Evolutionary conservation across 1,139 yeast species (phyloP).

Genomic region (Eremothecium sinecaudum): DNA sequence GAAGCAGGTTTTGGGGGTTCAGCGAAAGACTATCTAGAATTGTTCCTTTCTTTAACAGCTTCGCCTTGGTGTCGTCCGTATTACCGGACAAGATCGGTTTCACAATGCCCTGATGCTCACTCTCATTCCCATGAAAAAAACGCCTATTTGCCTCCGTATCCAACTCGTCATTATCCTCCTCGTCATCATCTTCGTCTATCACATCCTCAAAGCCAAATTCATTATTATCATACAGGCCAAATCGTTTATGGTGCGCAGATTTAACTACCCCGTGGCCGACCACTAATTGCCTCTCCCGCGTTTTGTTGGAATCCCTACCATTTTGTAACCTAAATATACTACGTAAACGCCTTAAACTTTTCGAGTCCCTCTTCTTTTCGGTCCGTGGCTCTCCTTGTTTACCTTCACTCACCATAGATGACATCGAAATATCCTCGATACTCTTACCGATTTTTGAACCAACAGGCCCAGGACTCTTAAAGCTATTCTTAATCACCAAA

Average conservation of each 20-base stretch:
- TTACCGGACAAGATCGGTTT: background rate
- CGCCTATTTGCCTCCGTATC: conserved; percentile 10
- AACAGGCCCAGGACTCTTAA: background rate
- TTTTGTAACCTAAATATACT: conserved; percentile 1
- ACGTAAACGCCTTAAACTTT: background rate
- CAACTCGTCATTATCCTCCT: conserved; percentile 13
- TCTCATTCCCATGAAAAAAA: conserved; percentile 1
- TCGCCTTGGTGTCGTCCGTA: conserved; percentile 5
- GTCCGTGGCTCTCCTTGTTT: background rate
- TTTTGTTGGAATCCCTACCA: background rate
- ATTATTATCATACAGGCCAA: conserved; percentile 1
- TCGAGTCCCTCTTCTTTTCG: background rate
- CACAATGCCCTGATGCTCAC: background rate
- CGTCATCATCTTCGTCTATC: conserved; percentile 20
- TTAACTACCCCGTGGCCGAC: background rate
- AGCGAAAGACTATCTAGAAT: conserved; percentile 9
- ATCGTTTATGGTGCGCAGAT: background rate
- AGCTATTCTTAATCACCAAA: no score
- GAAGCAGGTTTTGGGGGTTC: conserved; percentile 7
- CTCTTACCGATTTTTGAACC: background rate
- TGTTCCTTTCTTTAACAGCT: conserved; percentile 8
- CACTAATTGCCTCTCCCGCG: background rate
- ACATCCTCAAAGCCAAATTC: conserved; percentile 4
- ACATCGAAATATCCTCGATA: background rate
- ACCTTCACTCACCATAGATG: conserved; percentile 3